Evolutionary conservation across 2,329 filamentous ascomycete species (phyloP).

Genomic region (Pseudovirgaria hyperparasitica): DNA sequence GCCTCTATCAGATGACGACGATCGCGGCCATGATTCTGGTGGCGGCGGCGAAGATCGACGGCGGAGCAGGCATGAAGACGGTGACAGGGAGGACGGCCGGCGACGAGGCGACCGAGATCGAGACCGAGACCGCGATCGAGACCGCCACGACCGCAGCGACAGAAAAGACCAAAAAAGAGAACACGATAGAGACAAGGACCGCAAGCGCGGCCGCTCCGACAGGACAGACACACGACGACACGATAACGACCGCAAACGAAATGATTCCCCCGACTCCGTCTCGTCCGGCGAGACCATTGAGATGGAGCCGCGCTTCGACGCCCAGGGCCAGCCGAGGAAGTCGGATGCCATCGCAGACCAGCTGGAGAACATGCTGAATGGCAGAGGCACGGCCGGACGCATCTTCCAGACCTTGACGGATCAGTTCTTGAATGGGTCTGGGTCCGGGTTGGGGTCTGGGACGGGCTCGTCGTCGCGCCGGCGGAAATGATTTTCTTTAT

Average conservation of each 20-base stretch:
- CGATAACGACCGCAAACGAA: conserved; percentile 5
- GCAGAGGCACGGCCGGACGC: too few species aligned
- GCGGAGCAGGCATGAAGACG: conserved; percentile 4
- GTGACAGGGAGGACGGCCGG: conserved; percentile 4
- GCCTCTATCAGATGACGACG: conserved; percentile 1
- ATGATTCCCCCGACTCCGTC: conserved; percentile 15
- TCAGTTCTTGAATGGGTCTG: too few species aligned
- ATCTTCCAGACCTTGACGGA: too few species aligned
- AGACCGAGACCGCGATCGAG: conserved; percentile 16
- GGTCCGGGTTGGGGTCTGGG: too few species aligned
- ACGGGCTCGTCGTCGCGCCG: too few species aligned
- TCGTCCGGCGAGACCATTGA: conserved; percentile 21
- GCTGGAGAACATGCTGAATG: conserved; percentile 20
- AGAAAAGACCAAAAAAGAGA: conserved; percentile 9
- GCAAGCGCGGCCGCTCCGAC: conserved; percentile 3
- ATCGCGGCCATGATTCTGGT: conserved; percentile 3
- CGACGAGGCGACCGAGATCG: conserved; percentile 18
- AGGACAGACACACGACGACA: conserved; percentile 5
- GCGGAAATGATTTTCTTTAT: too few species aligned
- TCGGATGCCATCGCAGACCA: conserved; percentile 22
- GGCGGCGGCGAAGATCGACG: conserved; percentile 2
- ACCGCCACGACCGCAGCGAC: conserved; percentile 10
- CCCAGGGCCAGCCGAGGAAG: conserved; percentile 13
- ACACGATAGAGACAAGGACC: conserved; percentile 4
- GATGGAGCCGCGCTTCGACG: conserved; percentile 22